Evolutionary conservation across 768 basidiomycete genomes (phyloP).

Genomic region (Rhizopogon vulgaris): DNA sequence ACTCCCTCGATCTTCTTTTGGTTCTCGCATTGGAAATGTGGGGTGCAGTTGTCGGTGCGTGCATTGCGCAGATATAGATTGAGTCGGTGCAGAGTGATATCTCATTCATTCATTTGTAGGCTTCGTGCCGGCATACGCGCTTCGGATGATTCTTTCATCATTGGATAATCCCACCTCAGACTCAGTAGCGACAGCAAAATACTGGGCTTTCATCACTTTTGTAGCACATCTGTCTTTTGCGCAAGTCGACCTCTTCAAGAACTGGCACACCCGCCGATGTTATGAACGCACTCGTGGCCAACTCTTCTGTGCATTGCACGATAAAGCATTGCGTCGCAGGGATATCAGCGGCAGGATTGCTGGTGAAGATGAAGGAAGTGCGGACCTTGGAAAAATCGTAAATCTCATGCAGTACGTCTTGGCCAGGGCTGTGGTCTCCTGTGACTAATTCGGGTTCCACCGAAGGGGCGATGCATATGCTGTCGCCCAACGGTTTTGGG

Average conservation of each 20-base stretch:
- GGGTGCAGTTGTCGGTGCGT: conserved; percentile 47
- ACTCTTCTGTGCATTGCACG: conserved; percentile 64
- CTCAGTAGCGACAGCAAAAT: conserved; percentile 41
- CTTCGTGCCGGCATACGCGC: conserved; percentile 60
- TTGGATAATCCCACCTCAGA: conserved; percentile 37
- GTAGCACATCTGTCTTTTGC: conserved; percentile 62
- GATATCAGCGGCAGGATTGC: conserved; percentile 47
- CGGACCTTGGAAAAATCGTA: conserved; percentile 65
- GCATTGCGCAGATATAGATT: conserved; percentile 8
- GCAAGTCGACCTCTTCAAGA: conserved; percentile 54
- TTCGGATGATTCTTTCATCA: conserved; percentile 52
- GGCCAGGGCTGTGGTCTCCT: not conserved
- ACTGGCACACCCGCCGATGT: conserved; percentile 63
- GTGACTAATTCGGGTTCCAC: conserved; percentile 2
- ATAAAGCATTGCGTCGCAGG: conserved; percentile 57
- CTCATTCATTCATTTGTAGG: conserved; percentile 29
- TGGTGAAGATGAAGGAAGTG: conserved; percentile 28
- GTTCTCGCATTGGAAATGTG: conserved; percentile 54
- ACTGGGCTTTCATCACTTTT: conserved; percentile 56
- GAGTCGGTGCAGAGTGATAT: not conserved
- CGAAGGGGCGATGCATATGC: conserved; percentile 64
- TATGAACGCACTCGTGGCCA: conserved; percentile 71
- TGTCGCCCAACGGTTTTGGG: conserved; percentile 69
- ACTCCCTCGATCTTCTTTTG: conserved; percentile 62
- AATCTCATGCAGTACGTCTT: conserved; percentile 66